These are phyloP conservation scores for Chenopodium berlandieri DNA, from an alignment of 148 eudicot genomes.

Conservation along the genomic window DNA sequence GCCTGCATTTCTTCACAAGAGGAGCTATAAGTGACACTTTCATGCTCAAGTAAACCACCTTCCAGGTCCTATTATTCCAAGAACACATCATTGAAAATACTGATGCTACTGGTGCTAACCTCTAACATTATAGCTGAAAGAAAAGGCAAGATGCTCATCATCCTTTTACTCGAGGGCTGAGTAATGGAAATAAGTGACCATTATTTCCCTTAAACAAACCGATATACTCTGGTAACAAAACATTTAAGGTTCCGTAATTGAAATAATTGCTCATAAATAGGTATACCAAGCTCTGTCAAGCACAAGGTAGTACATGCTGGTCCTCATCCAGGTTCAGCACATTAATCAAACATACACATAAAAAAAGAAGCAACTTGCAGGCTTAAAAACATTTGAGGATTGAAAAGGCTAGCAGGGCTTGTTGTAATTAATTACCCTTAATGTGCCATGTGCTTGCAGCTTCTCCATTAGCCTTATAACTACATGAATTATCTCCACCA, in stretches of 20 bases:
- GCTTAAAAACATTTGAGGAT: background rate
- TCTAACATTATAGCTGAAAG: constrained; percentile 2
- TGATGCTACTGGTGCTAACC: background rate
- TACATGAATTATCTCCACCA: constrained; percentile 78
- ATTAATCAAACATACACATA: background rate
- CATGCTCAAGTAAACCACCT: background rate
- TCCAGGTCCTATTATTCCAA: background rate
- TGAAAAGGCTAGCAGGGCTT: constrained; percentile 1
- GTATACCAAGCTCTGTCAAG: background rate
- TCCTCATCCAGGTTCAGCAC: background rate
- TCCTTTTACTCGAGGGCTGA: background rate
- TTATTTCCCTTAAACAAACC: background rate
- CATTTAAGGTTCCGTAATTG: background rate
- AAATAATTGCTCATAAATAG: background rate
- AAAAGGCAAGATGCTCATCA: background rate
- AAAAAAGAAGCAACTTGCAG: background rate
- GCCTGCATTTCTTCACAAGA: background rate
- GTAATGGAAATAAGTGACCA: background rate
- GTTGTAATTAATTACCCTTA: constrained; percentile 58
- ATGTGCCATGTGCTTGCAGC: constrained; percentile 81
- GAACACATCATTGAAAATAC: background rate
- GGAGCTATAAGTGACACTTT: background rate
- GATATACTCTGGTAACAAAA: background rate
- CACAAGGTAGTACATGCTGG: background rate
- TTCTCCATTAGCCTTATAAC: constrained; percentile 83